Evolutionary conservation across 371 early-diverging fungal species (phyloP).

Genomic region (Actinomortierella ambigua): DNA sequence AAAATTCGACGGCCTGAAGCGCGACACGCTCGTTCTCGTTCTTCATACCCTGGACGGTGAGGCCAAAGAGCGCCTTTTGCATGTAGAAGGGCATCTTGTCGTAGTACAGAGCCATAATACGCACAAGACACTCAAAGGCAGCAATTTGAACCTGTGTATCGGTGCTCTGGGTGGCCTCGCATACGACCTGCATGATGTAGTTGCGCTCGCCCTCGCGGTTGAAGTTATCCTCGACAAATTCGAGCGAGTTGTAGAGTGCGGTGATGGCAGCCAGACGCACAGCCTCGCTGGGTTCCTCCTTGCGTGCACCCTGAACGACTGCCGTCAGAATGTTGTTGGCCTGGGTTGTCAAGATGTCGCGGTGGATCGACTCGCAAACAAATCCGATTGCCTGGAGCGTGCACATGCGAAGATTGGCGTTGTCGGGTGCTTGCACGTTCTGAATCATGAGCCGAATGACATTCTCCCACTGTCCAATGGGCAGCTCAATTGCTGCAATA

Average conservation of each 20-base stretch:
- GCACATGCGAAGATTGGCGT: slow-evolving; percentile 69
- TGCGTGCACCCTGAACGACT: slow-evolving; percentile 90
- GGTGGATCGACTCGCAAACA: slow-evolving; percentile 87
- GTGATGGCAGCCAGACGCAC: slow-evolving; percentile 88
- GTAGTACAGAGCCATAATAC: slow-evolving; percentile 95
- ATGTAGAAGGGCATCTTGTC: slow-evolving; percentile 94
- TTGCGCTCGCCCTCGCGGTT: slow-evolving; percentile 92
- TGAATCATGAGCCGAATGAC: slow-evolving; percentile 79
- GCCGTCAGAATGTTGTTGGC: slow-evolving; percentile 91
- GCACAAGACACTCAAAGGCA: slow-evolving; percentile 94
- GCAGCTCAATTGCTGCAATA: slow-evolving; percentile 92
- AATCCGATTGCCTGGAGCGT: slow-evolving; percentile 90
- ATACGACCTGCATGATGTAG: slow-evolving; percentile 97
- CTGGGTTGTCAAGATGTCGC: slow-evolving; percentile 74
- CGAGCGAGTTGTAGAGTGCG: slow-evolving; percentile 92
- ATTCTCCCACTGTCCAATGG: slow-evolving; percentile 82
- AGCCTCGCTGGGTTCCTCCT: slow-evolving; percentile 84
- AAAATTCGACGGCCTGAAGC: slow-evolving; percentile 97
- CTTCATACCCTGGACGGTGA: slow-evolving; percentile 92
- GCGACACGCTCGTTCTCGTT: slow-evolving; percentile 84
- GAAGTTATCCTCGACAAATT: slow-evolving; percentile 92
- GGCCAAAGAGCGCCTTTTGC: slow-evolving; percentile 90
- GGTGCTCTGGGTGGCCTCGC: slow-evolving; percentile 89
- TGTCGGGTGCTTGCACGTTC: slow-evolving; percentile 65
- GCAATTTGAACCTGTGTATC: slow-evolving; percentile 78